Base-by-base conservation (phyloP, 2,329 filamentous ascomycete species). In the Fusarium citri region DNA sequence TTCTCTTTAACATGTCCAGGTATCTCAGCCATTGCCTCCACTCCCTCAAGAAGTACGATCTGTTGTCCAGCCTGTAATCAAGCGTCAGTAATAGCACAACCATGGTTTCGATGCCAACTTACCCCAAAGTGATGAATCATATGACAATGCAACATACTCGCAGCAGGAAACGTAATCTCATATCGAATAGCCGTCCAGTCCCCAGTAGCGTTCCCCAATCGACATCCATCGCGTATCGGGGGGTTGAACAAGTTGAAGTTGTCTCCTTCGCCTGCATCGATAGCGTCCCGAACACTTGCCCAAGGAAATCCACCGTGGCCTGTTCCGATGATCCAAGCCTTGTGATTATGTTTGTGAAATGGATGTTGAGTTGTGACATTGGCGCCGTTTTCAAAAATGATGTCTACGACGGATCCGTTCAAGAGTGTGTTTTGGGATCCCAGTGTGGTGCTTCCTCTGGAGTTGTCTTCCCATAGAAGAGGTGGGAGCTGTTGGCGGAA, bases 61-160 rank as follows among this genome's bases (percentile, higher is more conserved):
- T 50, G 48, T 18, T 50, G 48, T 15, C 30, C 48, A 34, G 48
- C 48, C 48, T 50, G 12, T 3, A n/a, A n/a, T 4, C 8, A 11
- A 25, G 6, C 6, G 20, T 49, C 23, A 50, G 30, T 14, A 11
- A 37, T 37, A 22, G 2, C 18, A 25, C 8, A 25, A 16, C 3
- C 14, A 3, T 15, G 6, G 4, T 4, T 2, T 20, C 9, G 8
- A 9, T 20, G 0, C 0, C 6, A 6, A 15, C 30, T 37, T 37
- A 50, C 48, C 16, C 48, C 48, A 8, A 50, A 50, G n/a, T 37
- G 30, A 50, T 50, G 48, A 16, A 50, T 50, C 30, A 50, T 50
- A 5, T 50, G 48, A 4, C 48, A 50, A 20, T 50, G 48, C 8
- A 50, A 14, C 48, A 50, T 50, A 5, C 48, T 50, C 6, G 48